These are phyloP conservation scores for Globisporangium perplexum DNA, from an alignment of 352 stramenopile genomes.

Conservation along the genomic window DNA sequence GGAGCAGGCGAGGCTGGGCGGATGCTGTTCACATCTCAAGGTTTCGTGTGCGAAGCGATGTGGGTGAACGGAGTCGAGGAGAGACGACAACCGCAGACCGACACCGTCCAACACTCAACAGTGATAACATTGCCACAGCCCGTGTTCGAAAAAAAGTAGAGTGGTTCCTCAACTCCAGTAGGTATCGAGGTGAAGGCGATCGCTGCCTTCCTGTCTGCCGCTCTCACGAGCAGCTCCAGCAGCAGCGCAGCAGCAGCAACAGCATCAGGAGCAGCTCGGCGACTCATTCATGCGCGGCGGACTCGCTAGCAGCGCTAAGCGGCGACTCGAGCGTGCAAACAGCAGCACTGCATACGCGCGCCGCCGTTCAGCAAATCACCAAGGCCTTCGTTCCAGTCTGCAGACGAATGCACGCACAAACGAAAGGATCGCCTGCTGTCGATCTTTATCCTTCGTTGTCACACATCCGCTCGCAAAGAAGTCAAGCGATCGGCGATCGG, in stretches of 20 bases:
- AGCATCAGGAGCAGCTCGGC: background rate
- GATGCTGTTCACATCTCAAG: background rate
- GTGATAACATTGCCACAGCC: background rate
- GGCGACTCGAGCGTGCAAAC: background rate
- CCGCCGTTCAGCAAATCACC: background rate
- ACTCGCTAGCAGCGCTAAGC: too few relatives aligned
- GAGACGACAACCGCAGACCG: background rate
- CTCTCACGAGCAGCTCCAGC: background rate
- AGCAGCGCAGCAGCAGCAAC: background rate
- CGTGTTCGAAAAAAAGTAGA: background rate
- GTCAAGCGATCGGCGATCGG: background rate
- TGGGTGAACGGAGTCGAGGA: background rate
- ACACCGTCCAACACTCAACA: background rate
- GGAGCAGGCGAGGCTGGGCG: background rate
- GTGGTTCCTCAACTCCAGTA: constrained; percentile 1
- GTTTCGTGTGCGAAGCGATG: background rate
- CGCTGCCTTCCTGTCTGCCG: too few relatives aligned
- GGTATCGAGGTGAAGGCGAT: constrained; percentile 5
- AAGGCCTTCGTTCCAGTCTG: too few relatives aligned
- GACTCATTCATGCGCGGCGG: too few relatives aligned
- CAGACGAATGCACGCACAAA: background rate
- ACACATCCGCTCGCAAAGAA: background rate
- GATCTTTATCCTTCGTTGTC: background rate
- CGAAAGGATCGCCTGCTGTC: background rate
- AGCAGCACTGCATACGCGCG: background rate